A percentile compares a stretch with the other conserved stretches of the same genome.
These are phyloP conservation scores for Astrocystis sublimbata DNA, from an alignment of 495 filamentous ascomycete species.

Conservation along the genomic window DNA sequence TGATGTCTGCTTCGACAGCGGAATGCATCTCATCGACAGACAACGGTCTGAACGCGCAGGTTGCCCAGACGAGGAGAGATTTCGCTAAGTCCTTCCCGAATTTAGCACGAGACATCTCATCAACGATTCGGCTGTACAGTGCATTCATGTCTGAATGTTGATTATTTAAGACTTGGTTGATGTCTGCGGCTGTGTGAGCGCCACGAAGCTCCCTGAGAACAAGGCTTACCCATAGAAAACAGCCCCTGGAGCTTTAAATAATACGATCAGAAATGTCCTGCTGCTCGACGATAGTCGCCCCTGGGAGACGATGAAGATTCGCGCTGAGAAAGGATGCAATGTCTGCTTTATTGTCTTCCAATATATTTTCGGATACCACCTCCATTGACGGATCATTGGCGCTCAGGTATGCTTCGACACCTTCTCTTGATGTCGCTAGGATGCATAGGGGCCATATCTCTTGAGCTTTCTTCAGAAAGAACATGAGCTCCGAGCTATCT, in stretches of 20 bases:
- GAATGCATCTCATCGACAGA: slow-evolving; percentile 19
- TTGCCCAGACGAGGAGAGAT: slow-evolving; percentile 34
- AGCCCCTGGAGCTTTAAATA: slow-evolving; percentile 34
- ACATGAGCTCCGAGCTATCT: slow-evolving; percentile 1
- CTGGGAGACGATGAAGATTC: background rate
- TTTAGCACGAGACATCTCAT: slow-evolving; percentile 23
- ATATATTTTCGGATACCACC: slow-evolving; percentile 16
- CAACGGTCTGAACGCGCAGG: slow-evolving; percentile 27
- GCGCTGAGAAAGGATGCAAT: slow-evolving; percentile 3
- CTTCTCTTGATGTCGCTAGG: slow-evolving; percentile 17
- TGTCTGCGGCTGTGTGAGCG: slow-evolving; percentile 30
- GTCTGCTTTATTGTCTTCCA: background rate
- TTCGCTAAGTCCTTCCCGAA: slow-evolving; percentile 24
- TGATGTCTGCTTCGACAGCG: slow-evolving; percentile 17
- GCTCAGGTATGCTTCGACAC: background rate
- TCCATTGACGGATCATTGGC: slow-evolving; percentile 18
- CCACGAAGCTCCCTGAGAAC: slow-evolving; percentile 33
- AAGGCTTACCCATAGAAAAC: slow-evolving; percentile 37
- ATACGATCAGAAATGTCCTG: slow-evolving; percentile 32
- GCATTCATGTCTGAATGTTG: slow-evolving; percentile 26
- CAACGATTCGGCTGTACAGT: slow-evolving; percentile 30
- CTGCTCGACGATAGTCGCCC: slow-evolving; percentile 22
- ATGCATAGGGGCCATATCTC: slow-evolving; percentile 21
- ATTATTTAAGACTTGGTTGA: slow-evolving; percentile 29
- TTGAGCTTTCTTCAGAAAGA: slow-evolving; percentile 14